Percentiles rank a stretch among this genome's conserved stretches.
Conservation (phyloP, 192 early-diverging fungal genomes). For the Coemansia sp. region DNA sequence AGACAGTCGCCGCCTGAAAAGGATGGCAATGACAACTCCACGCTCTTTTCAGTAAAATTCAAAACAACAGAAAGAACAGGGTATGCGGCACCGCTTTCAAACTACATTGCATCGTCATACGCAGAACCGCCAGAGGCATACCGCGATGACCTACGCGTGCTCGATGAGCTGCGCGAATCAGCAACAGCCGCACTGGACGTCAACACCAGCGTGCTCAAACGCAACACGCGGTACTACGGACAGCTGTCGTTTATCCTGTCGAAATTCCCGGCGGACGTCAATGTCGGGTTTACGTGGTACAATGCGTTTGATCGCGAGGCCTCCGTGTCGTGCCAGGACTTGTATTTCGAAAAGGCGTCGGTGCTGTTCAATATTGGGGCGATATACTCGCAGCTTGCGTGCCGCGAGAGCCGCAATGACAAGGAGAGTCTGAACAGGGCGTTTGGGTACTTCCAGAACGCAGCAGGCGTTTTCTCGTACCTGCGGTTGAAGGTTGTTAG, state of each 20-base stretch:
- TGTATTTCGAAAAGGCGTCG: constrained; percentile 83
- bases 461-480: constrained; percentile 75
- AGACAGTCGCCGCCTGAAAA: constrained; percentile 27
- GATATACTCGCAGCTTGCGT: constrained; percentile 79
- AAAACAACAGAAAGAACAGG: constrained; percentile 45
- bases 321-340: constrained; percentile 63
- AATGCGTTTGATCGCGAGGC: constrained; percentile 56
- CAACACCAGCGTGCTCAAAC: constrained; percentile 64
- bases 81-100: constrained; percentile 44
- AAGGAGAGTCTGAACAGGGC: constrained; percentile 78
- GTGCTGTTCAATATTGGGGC: constrained; percentile 86
- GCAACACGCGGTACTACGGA: constrained; percentile 74
- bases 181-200: constrained; percentile 61
- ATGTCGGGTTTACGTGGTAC: constrained; percentile 41
- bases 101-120: constrained; percentile 78
- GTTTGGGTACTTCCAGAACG: constrained; percentile 77
- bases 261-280: constrained; percentile 87
- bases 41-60: constrained; percentile 35
- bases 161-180: constrained; percentile 76
- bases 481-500: constrained; percentile 61
- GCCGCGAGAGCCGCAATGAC: constrained; percentile 64
- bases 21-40: constrained; percentile 33
- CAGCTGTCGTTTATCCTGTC: constrained; percentile 80
- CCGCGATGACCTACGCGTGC: constrained; percentile 78
- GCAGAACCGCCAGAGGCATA: constrained; percentile 85